These are phyloP conservation scores for Mallotus repandus DNA, from an alignment of 441 rosid species.

Conservation along the genomic window DNA sequence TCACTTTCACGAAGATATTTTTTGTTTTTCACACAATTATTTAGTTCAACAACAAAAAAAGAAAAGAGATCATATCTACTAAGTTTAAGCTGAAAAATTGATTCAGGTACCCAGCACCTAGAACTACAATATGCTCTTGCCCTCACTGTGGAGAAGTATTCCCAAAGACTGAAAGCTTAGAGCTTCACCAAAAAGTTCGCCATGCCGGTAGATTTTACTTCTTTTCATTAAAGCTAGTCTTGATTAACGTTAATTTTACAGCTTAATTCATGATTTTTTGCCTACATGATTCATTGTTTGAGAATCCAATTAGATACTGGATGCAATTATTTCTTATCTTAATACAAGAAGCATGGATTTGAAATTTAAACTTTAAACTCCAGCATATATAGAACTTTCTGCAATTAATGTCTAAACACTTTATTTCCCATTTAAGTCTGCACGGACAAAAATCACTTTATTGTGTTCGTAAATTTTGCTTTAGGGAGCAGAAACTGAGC, in stretches of 20 bases:
- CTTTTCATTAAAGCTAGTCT: too few relatives aligned
- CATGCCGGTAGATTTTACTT: slow-evolving; percentile 67
- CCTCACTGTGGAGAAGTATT: slow-evolving; percentile 91
- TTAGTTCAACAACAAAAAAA: too few relatives aligned
- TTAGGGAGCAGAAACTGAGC: background rate
- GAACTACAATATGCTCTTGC: slow-evolving; percentile 65
- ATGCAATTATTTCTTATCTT: too few relatives aligned
- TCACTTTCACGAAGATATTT: background rate
- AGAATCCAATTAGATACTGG: too few relatives aligned
- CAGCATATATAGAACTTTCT: too few relatives aligned
- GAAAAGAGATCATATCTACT: too few relatives aligned
- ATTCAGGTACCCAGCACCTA: slow-evolving; percentile 66
- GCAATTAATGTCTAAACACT: background rate
- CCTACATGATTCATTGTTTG: too few relatives aligned
- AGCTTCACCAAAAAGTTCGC: slow-evolving; percentile 94
- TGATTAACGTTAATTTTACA: too few relatives aligned
- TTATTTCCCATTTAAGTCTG: slow-evolving; percentile 17
- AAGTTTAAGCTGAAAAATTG: background rate
- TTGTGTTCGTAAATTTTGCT: background rate
- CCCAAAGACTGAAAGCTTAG: slow-evolving; percentile 86
- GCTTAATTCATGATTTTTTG: too few relatives aligned
- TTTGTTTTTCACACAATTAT: background rate
- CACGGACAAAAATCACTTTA: slow-evolving; percentile 1
- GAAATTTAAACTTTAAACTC: slow-evolving; percentile 1
- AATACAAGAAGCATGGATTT: too few relatives aligned